Conservation (phyloP, 73 alveolate genomes). For the Uronychia setigera region DNA sequence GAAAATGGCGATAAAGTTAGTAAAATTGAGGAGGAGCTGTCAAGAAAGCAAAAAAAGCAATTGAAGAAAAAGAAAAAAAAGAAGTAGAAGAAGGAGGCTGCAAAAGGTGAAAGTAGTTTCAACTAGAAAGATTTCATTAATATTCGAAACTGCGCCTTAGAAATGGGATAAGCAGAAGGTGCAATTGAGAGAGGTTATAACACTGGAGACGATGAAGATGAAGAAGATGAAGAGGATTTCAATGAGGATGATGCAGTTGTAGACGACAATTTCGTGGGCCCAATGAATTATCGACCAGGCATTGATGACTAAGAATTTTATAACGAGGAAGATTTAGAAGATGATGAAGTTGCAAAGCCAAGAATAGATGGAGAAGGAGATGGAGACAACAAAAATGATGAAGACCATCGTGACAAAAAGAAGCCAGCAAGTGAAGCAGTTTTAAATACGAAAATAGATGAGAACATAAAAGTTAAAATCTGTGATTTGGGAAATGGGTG, state of each 20-base stretch:
- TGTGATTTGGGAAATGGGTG: conserved; percentile 97
- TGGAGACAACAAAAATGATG: background rate
- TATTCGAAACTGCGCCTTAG: too few species aligned
- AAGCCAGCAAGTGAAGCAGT: background rate
- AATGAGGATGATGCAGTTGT: too few species aligned
- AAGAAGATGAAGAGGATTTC: conserved; percentile 10
- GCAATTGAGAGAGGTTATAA: background rate
- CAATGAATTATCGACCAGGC: too few species aligned
- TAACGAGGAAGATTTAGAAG: too few species aligned
- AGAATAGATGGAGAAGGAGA: too few species aligned
- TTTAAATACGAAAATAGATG: conserved; percentile 39
- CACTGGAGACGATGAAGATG: background rate
- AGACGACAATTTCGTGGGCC: too few species aligned
- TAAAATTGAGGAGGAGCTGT: conserved; percentile 8
- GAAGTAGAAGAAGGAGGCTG: background rate
- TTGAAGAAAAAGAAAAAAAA: conserved; percentile 8
- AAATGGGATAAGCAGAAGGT: too few species aligned
- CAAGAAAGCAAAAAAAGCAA: background rate
- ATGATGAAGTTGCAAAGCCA: too few species aligned
- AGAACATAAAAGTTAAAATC: conserved; percentile 79
- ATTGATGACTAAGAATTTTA: too few species aligned
- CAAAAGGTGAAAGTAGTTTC: too few species aligned
- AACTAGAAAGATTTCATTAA: too few species aligned
- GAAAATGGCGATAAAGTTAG: conserved; percentile 2
- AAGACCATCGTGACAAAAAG: too few species aligned